phyloP scores from a whole-genome alignment of 2,329 filamentous ascomycete species.

The Didymella arachidicola region DNA sequence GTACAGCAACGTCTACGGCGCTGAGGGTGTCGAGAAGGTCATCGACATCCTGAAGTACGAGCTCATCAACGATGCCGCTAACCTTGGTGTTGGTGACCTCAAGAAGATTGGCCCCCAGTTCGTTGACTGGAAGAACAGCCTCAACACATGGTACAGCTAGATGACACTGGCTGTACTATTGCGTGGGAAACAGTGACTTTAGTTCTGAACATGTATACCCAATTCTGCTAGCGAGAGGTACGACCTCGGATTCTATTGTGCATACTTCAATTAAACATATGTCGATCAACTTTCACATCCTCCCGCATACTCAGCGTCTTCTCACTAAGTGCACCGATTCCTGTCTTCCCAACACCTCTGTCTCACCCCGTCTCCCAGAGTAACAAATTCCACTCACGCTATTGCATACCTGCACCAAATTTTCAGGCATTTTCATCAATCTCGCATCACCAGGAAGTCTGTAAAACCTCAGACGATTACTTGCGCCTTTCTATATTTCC shows the following conservation, averaged over 20 bases:
- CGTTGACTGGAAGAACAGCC: conserved; percentile 32
- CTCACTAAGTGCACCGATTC: neutral
- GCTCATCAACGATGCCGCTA: conserved; percentile 50
- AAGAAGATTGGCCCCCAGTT: conserved; percentile 39
- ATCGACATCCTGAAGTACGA: conserved; percentile 62
- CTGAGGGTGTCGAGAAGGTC: conserved; percentile 66
- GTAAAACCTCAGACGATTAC: neutral
- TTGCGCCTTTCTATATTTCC: neutral
- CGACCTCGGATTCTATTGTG: neutral
- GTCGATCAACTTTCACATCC: neutral
- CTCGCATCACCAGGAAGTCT: neutral
- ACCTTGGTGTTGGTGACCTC: conserved; percentile 42
- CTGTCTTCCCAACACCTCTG: neutral
- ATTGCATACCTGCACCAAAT: neutral
- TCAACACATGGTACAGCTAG: conserved; percentile 27
- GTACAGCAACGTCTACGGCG: conserved; percentile 64
- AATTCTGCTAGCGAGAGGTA: neutral
- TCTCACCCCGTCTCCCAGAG: no score
- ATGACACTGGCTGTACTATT: neutral
- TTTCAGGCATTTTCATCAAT: neutral
- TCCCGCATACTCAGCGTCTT: neutral
- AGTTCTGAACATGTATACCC: neutral
- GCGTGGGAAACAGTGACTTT: neutral
- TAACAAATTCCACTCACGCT: neutral
- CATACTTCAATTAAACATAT: conserved; percentile 1